Evolutionary conservation across 768 basidiomycete genomes (phyloP), one percentile per base, ranked within the genome.

Genomic region (Rhodotorula kratochvilovae): DNA sequence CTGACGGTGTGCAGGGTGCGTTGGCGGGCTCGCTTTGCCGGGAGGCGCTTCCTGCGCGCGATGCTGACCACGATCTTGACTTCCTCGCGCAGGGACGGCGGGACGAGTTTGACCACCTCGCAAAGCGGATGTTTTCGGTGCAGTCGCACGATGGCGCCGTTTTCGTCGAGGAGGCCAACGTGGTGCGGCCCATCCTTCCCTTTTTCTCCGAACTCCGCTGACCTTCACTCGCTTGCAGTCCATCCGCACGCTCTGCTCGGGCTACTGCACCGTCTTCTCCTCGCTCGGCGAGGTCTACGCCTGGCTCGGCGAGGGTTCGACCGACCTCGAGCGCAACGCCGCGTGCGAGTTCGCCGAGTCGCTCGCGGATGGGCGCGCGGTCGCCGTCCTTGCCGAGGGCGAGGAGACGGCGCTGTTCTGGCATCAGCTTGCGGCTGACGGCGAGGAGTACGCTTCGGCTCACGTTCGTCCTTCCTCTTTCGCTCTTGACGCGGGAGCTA

Each of bases 1-100:
- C 51, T 73, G n/a, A 66, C 64, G 5, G n/a, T 69, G n/a, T 66
- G 67, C 61, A 57, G 43, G 56, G 72, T 73, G n/a, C 43, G 66
- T 42, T 33, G 29, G 10, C 23, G 29, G n/a, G 11, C 29, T 45
- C 5, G 2, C 6, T 45, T 11, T 8, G 5, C 53, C 39, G 5
- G 31, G 12, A 4, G 8, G 12, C 42, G 29, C 29, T 53, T 19
- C 7, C 29, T 10, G n/a, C 5, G 3, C 51, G 27, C 31, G 11
- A 42, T 55, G 23, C 33, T 54, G 27, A 31, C 48, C 29, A 12
- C 2, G 31, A n/a, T 36, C 35, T 51, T 2, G 33, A 4, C 21
- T n/a, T 25, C 25, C 19, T 1, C n/a, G 5, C 27, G 16, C 25
- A 73, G 72, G 73, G 73, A 1, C 5, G 21, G 25, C 68, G 73